phyloP scores from a whole-genome alignment of 352 stramenopile species.

The Phytophthora foliorum region DNA sequence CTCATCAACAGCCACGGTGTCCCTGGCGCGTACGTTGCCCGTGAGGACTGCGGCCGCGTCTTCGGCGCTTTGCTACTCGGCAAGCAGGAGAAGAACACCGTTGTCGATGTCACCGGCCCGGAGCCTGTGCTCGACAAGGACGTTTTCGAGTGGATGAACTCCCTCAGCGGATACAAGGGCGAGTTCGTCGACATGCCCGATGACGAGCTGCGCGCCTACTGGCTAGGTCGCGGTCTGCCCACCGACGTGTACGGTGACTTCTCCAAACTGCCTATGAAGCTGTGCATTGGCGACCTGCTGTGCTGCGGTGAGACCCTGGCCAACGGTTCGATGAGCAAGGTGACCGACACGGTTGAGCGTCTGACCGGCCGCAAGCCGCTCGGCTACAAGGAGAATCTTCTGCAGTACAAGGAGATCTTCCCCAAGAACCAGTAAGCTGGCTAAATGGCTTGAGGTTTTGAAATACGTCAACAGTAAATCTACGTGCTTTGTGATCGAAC shows the following conservation, averaged over 20 bases:
- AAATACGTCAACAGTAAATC: too few relatives aligned
- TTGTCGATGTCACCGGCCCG: conserved; percentile 22
- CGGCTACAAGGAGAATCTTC: conserved; percentile 28
- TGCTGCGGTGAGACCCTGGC: conserved; percentile 40
- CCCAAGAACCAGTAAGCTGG: conserved; percentile 11
- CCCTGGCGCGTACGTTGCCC: conserved; percentile 15
- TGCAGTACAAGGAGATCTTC: conserved; percentile 40
- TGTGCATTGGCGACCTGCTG: conserved; percentile 40
- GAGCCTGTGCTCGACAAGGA: conserved; percentile 8
- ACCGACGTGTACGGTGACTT: conserved; percentile 36
- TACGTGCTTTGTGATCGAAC: too few relatives aligned
- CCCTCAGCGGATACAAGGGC: conserved; percentile 19
- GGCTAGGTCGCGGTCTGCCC: conserved; percentile 25
- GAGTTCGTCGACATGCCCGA: conserved; percentile 29
- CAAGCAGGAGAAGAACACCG: conserved; percentile 18
- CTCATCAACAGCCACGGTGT: conserved; percentile 23
- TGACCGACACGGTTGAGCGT: conserved; percentile 33
- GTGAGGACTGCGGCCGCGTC: conserved; percentile 26
- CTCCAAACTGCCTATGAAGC: conserved; percentile 35
- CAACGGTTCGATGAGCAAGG: conserved; percentile 38
- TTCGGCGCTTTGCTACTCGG: conserved; percentile 21
- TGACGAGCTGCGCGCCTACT: conserved; percentile 19
- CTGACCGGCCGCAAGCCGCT: conserved; percentile 39
- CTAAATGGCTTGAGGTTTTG: too few relatives aligned
- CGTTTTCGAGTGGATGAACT: conserved; percentile 25